Conservation (phyloP, 2,329 filamentous ascomycete species). For the Tolypocladium pustulatum region DNA sequence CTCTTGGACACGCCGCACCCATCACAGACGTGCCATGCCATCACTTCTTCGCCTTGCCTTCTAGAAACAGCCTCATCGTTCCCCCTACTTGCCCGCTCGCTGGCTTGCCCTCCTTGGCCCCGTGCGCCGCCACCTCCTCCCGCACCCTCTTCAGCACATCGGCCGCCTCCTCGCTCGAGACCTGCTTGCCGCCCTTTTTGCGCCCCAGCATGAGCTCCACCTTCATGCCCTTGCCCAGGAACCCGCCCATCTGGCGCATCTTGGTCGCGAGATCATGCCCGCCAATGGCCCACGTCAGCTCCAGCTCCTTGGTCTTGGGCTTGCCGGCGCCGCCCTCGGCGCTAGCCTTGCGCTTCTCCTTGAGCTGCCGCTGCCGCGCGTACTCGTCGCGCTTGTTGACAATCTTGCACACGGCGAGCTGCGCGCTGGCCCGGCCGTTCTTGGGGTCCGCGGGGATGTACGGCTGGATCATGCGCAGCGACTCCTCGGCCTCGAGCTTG, state of each 20-base stretch:
- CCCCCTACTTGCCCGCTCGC: constrained; percentile 33
- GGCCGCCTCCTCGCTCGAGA: constrained; percentile 50
- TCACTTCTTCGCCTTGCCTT: constrained; percentile 16
- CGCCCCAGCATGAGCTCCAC: constrained; percentile 64
- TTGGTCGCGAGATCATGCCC: constrained; percentile 64
- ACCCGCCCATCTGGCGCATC: constrained; percentile 54
- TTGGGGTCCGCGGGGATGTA: constrained; percentile 21
- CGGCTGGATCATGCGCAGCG: constrained; percentile 30
- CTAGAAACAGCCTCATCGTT: constrained; percentile 32
- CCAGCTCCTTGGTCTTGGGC: constrained; percentile 59
- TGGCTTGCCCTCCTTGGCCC: constrained; percentile 32
- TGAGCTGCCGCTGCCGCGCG: constrained; percentile 29
- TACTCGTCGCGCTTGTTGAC: constrained; percentile 45
- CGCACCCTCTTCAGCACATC: constrained; percentile 37
- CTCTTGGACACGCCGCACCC: background rate
- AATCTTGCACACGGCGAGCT: constrained; percentile 59
- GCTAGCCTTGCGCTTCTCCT: constrained; percentile 33
- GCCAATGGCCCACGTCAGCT: constrained; percentile 83
- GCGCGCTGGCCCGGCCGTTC: constrained; percentile 7
- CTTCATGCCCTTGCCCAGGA: constrained; percentile 62
- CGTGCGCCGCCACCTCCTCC: constrained; percentile 21
- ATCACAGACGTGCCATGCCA: background rate
- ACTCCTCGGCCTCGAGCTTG: constrained; percentile 22
- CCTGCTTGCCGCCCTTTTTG: constrained; percentile 51
- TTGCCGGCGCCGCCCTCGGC: constrained; percentile 19